These are phyloP conservation scores for Thalia dealbata DNA, from an alignment of 176 grass and related monocot genomes.

Conservation along the genomic window DNA sequence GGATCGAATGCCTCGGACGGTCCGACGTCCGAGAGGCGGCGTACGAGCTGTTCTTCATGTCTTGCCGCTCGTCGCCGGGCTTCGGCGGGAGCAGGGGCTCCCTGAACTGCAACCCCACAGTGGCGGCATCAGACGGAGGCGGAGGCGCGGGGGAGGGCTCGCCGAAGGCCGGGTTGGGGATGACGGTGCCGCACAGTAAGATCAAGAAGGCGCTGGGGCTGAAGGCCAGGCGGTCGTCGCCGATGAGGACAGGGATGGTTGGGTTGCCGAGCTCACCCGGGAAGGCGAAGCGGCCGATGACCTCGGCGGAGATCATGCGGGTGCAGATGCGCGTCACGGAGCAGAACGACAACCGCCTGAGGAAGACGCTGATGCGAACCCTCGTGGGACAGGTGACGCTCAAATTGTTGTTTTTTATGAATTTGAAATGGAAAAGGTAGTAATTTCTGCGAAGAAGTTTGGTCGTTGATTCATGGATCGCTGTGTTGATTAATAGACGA, in stretches of 20 bases:
- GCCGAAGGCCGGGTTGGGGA: conserved; percentile 36
- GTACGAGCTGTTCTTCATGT: conserved; percentile 65
- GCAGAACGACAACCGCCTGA: conserved; percentile 59
- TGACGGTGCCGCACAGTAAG: conserved; percentile 53
- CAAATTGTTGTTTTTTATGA: too few species aligned
- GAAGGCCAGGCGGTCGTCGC: conserved; percentile 35
- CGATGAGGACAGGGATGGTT: conserved; percentile 23
- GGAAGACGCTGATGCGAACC: conserved; percentile 81
- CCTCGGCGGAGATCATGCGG: conserved; percentile 87
- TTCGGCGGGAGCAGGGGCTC: conserved; percentile 1
- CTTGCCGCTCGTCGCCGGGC: conserved; percentile 40
- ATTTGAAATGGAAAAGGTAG: too few species aligned
- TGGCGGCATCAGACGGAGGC: not conserved
- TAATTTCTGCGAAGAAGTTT: not conserved
- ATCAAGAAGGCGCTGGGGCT: conserved; percentile 81
- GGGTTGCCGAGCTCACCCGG: conserved; percentile 31
- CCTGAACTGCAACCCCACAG: not conserved
- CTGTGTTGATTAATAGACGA: conserved; percentile 25
- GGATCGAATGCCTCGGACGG: conserved; percentile 29
- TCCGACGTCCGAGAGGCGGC: conserved; percentile 57
- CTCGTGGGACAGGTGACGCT: conserved; percentile 66
- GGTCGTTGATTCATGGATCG: not conserved
- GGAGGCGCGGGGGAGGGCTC: not conserved
- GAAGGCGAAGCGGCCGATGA: conserved; percentile 59
- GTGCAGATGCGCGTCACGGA: conserved; percentile 86